These are phyloP conservation scores for Pichia ethanolica DNA, from an alignment of 805 yeast genomes.

Conservation along the genomic window DNA sequence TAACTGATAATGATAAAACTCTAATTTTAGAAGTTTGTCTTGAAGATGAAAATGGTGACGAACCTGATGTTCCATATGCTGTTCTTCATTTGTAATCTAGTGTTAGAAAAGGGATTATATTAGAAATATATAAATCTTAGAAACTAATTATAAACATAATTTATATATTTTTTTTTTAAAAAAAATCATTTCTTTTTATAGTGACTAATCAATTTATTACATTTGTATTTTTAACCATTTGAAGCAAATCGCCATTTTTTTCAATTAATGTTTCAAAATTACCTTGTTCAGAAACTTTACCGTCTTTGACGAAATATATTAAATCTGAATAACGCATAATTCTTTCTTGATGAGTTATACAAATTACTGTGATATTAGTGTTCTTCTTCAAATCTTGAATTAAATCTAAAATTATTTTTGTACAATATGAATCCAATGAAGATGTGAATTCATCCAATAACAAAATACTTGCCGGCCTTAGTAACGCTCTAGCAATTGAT, in stretches of 20 bases:
- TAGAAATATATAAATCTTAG: too few relatives aligned
- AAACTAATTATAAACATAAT: too few relatives aligned
- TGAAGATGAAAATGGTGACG: slow-evolving; percentile 89
- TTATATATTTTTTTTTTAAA: too few relatives aligned
- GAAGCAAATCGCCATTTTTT: slow-evolving; percentile 9
- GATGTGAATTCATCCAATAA: slow-evolving; percentile 89
- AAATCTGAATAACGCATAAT: slow-evolving; percentile 55
- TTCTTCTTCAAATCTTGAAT: slow-evolving; percentile 29
- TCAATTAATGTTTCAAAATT: slow-evolving; percentile 11
- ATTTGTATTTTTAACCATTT: slow-evolving; percentile 1
- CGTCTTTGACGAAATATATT: slow-evolving; percentile 41
- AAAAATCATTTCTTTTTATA: too few relatives aligned
- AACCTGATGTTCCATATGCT: slow-evolving; percentile 89
- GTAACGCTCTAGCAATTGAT: slow-evolving; percentile 73
- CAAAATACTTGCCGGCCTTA: slow-evolving; percentile 57
- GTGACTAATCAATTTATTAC: too few relatives aligned
- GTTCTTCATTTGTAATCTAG: slow-evolving; percentile 42
- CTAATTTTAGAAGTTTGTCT: slow-evolving; percentile 86
- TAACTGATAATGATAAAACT: slow-evolving; percentile 65
- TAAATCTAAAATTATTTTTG: slow-evolving; percentile 42
- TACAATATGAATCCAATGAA: slow-evolving; percentile 65
- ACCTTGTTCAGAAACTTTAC: slow-evolving; percentile 43
- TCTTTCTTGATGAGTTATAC: slow-evolving; percentile 69
- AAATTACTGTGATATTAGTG: slow-evolving; percentile 36
- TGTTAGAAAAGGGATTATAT: neutral